A percentile compares a stretch with the other conserved stretches of the same genome.
Evolutionary conservation across 1,139 yeast genomes (phyloP).

Genomic region (Kodamaea arcana): DNA sequence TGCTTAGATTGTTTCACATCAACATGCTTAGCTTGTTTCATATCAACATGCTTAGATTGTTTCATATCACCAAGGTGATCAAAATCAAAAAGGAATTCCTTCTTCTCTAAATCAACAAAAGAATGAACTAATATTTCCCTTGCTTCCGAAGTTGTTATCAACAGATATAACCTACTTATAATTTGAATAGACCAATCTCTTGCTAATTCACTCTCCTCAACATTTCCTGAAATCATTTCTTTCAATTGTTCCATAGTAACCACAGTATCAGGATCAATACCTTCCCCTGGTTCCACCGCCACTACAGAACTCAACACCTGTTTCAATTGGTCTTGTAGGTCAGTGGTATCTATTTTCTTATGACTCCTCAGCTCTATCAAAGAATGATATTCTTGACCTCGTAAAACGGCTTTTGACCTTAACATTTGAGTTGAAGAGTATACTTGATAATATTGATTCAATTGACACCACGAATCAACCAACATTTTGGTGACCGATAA

Average conservation of each 20-base stretch:
- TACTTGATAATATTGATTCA: conserved; percentile 18
- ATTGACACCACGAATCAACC: conserved; percentile 23
- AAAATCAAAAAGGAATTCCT: conserved; percentile 23
- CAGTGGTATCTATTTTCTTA: conserved; percentile 8
- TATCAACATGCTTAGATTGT: conserved; percentile 3
- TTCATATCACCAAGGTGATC: conserved; percentile 7
- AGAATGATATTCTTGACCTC: conserved; percentile 11
- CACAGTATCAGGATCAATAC: neutral
- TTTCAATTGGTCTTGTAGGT: conserved; percentile 3
- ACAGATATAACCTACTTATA: conserved; percentile 29
- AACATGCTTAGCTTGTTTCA: neutral
- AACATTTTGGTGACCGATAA: conserved; percentile 22
- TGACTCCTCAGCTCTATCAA: conserved; percentile 12
- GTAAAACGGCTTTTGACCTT: conserved; percentile 9
- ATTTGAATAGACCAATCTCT: conserved; percentile 31
- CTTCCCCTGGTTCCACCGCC: neutral
- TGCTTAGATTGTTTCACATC: too few species aligned
- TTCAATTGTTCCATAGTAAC: neutral
- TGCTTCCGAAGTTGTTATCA: conserved; percentile 48
- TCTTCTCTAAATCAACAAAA: conserved; percentile 32
- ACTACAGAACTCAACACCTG: neutral
- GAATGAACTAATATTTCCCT: conserved; percentile 61
- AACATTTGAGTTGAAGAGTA: conserved; percentile 16
- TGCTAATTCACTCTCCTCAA: conserved; percentile 21
- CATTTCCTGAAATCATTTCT: conserved; percentile 10